Evolutionary conservation across 2,329 filamentous ascomycete species (phyloP), one percentile per base, ranked within the genome.

Genomic region (Alternaria conjuncta): DNA sequence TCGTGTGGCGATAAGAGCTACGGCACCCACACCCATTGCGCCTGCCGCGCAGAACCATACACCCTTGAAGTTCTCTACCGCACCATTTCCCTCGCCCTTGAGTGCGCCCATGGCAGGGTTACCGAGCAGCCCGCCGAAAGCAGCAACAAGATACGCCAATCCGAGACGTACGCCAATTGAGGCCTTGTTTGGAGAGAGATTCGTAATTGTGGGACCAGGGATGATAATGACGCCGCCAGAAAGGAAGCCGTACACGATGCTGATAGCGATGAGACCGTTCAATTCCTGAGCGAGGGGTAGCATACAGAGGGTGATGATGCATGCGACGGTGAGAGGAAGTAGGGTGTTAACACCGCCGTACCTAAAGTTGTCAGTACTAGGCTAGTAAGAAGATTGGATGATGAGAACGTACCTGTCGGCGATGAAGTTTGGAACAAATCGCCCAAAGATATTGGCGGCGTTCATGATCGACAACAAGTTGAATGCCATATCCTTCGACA

Each of bases 401-500:
- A n/a, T 15, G n/a, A 4, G 18, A 15, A 54, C 64, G 28, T 56
- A 65, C 66, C 54, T 73, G 62, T 83, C 81, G 13, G 80, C 81
- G 12, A 83, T 65, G 46, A 75, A 75, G 49, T 82, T 82, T 0
- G 81, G 81, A 6, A 82, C 71, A 53, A 82, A 78, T 8, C 82
- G 78, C 9, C 82, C 82, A 73, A 83, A 80, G 8, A 77, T 71
- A 54, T 72, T 77, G 6, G 87, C 86, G 0, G 84, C 87, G 70
- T 92, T 92, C 63, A 91, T 81, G 63, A 92, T 88, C 3, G 89
- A 84, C 6, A 92, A 79, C n/a, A 91, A 80, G 69, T 90, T 91
- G 68, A 87, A 89, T 0, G 87, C 86, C 3, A 90, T 78, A 0
- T 84, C 82, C 4, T 81, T 71, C 55, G 55, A 50, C 13, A 69